Conservation (phyloP, 2,329 filamentous ascomycete species). For the Onygena corvina region DNA sequence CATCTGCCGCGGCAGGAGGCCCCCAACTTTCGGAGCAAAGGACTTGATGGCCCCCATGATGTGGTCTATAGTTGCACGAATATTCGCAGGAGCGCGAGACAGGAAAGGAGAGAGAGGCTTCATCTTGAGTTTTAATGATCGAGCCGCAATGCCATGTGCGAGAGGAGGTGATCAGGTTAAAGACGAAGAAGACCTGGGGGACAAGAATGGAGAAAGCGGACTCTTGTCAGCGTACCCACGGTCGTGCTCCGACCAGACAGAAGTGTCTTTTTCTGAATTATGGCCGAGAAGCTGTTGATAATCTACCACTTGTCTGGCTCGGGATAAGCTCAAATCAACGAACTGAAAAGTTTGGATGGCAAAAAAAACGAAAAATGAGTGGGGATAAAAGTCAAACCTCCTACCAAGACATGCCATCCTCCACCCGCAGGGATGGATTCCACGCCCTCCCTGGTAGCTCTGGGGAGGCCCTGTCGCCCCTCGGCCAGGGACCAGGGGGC, state of each 20-base stretch:
- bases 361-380: slow-evolving; percentile 1
- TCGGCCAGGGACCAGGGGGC: not conserved
- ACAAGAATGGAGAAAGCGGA: not conserved
- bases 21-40: slow-evolving; percentile 16
- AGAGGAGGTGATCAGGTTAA: not conserved
- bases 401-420: not conserved
- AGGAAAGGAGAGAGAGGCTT: slow-evolving; percentile 3
- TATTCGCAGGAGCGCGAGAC: not conserved
- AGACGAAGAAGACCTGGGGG: slow-evolving; percentile 1
- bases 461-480: not conserved
- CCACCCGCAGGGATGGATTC: slow-evolving; percentile 1
- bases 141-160: not conserved
- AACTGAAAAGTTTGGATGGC: slow-evolving; percentile 5
- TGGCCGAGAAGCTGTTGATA: slow-evolving; percentile 6
- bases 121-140: not conserved
- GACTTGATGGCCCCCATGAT: slow-evolving; percentile 1
- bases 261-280: slow-evolving; percentile 1
- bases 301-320: not conserved
- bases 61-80: slow-evolving; percentile 1
- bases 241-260: slow-evolving; percentile 1
- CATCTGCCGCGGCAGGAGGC: slow-evolving; percentile 39
- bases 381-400: not conserved
- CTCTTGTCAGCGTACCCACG: slow-evolving; percentile 3
- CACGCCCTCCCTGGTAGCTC: not conserved
- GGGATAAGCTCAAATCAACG: slow-evolving; percentile 3